These are phyloP conservation scores for Ogataea kodamae DNA, from an alignment of 805 yeast species.

Conservation along the genomic window DNA sequence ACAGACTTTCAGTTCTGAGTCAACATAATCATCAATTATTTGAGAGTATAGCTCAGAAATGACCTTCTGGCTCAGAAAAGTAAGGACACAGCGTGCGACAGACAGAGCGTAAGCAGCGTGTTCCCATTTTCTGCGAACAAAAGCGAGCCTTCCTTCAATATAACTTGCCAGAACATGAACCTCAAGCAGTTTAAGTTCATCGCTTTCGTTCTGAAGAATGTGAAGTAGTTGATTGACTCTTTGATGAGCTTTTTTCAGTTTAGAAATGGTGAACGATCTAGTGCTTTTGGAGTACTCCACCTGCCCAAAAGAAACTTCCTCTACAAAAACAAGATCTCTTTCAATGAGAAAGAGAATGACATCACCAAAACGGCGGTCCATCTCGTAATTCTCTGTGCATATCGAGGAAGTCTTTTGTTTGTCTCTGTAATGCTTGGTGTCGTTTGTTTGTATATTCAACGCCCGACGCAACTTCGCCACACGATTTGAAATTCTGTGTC, in stretches of 20 bases:
- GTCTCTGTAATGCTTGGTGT: constrained; percentile 57
- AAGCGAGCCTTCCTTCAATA: constrained; percentile 38
- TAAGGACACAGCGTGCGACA: constrained; percentile 59
- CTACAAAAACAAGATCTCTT: constrained; percentile 67
- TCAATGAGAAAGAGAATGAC: constrained; percentile 69
- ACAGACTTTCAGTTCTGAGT: constrained; percentile 54
- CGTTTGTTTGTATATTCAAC: constrained; percentile 58
- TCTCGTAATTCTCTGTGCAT: constrained; percentile 44
- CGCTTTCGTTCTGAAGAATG: constrained; percentile 38
- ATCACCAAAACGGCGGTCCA: constrained; percentile 51
- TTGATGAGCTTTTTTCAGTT: constrained; percentile 60
- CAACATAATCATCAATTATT: constrained; percentile 54
- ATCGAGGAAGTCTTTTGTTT: constrained; percentile 48
- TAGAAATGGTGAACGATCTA: constrained; percentile 56
- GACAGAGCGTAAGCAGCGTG: constrained; percentile 50
- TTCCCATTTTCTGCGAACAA: constrained; percentile 55
- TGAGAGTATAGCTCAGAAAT: constrained; percentile 48
- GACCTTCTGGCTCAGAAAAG: constrained; percentile 41
- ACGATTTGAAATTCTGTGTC: constrained; percentile 57
- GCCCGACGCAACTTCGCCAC: constrained; percentile 63
- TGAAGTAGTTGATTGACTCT: constrained; percentile 42
- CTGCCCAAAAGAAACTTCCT: constrained; percentile 54
- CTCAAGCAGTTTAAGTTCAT: constrained; percentile 34
- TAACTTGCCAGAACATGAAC: constrained; percentile 35
- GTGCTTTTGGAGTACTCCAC: constrained; percentile 45